Evolutionary conservation across 2,329 filamentous ascomycete species (phyloP), one percentile per base, ranked within the genome.

Genomic region (Mycogone perniciosa): DNA sequence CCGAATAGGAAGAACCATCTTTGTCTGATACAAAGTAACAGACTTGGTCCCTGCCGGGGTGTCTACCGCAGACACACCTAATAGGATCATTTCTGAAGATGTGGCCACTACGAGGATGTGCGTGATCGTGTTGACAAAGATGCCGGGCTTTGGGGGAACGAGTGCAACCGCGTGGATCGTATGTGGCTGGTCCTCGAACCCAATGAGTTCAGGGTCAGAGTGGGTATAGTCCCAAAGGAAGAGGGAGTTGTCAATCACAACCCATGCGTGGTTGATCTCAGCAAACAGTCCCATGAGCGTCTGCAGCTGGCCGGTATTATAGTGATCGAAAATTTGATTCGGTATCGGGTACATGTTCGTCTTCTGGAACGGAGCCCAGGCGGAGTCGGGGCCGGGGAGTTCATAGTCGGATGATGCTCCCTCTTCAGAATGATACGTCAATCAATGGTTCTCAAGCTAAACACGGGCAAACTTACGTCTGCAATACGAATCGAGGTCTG

Each of bases 211-310:
- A 5, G 92, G 89, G 59, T 92, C 89, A n/a, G 88, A 84, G 65
- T 89, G 81, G 6, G 90, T 96, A 67, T 96, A 99, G 70, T 99
- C 92, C 95, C 95, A 99, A 11, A 99, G 77, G 66, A 96, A 99
- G 41, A 99, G 76, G 55, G 89, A 88, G 71, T 95, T 96, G 72
- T 99, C 93, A 65, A 99, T 93, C 27, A 88, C 83, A 50, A 96
- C 88, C 88, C 91, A 99, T 31, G 92, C 93, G 69, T 97, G 90
- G 62, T 92, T 91, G 62, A 99, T 79, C 69, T 95, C 88, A 13
- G 93, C 88, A 68, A 99, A 97, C 33, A 99, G 75, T 7, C 95
- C 95, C 87, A 99, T 95, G 62, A 83, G 81, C n/a, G 91, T 96
- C 53, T 86, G 85, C 27, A 96, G 83, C 64, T 95, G 85, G 52